Evolutionary conservation across 202 grass and related monocot species (phyloP).

Genomic region (Carex arenaria): DNA sequence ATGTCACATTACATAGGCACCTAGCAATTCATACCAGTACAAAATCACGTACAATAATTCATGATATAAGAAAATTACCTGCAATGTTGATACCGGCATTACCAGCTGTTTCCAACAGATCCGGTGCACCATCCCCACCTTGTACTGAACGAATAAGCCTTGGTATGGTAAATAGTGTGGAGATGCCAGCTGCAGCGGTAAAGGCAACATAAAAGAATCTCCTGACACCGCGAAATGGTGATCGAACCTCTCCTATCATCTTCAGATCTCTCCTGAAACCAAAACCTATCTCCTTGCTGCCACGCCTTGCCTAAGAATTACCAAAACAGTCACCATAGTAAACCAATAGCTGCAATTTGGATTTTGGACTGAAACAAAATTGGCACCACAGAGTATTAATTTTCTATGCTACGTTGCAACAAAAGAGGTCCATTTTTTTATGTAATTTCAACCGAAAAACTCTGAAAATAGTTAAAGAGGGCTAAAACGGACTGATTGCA

Average conservation of each 20-base stretch:
- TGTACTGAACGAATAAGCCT: slow-evolving; percentile 68
- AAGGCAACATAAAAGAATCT: slow-evolving; percentile 96
- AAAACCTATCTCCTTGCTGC: slow-evolving; percentile 81
- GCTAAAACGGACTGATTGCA: not conserved
- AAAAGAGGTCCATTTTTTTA: not conserved
- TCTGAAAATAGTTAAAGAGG: not conserved
- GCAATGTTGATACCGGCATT: slow-evolving; percentile 90
- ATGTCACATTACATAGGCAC: not conserved
- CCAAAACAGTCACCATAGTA: slow-evolving; percentile 1
- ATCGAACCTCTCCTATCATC: slow-evolving; percentile 97
- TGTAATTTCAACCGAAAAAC: not conserved
- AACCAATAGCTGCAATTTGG: not conserved
- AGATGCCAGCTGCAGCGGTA: slow-evolving; percentile 84
- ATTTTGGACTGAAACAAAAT: not conserved
- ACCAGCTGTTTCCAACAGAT: slow-evolving; percentile 67
- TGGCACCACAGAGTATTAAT: not conserved
- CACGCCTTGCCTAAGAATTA: slow-evolving; percentile 64
- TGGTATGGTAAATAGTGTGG: slow-evolving; percentile 87
- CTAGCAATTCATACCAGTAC: not conserved
- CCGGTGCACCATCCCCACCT: slow-evolving; percentile 83
- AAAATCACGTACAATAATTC: not conserved
- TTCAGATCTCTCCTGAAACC: slow-evolving; percentile 88
- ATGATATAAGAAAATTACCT: slow-evolving; percentile 53
- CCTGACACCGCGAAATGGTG: slow-evolving; percentile 90
- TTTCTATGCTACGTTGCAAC: not conserved